A percentile compares a stretch with the other conserved stretches of the same genome.
Evolutionary conservation across 1,284 basidiomycete genomes (phyloP).

Genomic region (Tilletia caries): DNA sequence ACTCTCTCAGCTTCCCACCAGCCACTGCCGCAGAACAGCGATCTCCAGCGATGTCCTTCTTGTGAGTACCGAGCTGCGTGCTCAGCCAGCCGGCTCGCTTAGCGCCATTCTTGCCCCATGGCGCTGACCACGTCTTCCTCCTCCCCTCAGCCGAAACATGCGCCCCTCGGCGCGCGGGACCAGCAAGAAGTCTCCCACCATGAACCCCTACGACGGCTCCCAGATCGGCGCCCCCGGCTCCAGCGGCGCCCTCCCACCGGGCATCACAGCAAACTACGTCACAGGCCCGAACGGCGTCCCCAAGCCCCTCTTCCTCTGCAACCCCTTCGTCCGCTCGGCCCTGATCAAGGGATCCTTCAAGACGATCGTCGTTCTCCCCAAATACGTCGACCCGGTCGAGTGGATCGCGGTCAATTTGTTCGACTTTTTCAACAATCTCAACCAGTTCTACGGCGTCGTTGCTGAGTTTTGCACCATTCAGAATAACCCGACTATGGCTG

Average conservation of each 20-base stretch:
- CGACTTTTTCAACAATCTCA: slow-evolving; percentile 79
- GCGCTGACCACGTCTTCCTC: not conserved
- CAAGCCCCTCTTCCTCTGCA: slow-evolving; percentile 52
- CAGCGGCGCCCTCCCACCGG: not conserved
- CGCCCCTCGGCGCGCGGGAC: slow-evolving; percentile 12
- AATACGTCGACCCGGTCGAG: slow-evolving; percentile 65
- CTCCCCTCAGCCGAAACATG: not conserved
- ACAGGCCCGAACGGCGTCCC: not conserved
- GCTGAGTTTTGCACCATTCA: slow-evolving; percentile 89
- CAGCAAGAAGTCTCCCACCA: slow-evolving; percentile 12
- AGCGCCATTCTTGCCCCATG: no score
- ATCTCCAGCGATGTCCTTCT: slow-evolving; percentile 10
- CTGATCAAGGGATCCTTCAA: slow-evolving; percentile 98
- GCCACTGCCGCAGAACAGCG: no score
- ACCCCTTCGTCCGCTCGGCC: slow-evolving; percentile 82
- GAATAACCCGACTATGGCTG: slow-evolving; percentile 88
- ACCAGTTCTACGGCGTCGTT: slow-evolving; percentile 93
- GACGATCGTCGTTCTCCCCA: slow-evolving; percentile 94
- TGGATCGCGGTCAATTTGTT: slow-evolving; percentile 89
- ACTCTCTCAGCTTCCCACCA: no score
- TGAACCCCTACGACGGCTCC: not conserved
- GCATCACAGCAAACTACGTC: slow-evolving; percentile 3
- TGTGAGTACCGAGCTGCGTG: no score
- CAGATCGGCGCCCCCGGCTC: not conserved
- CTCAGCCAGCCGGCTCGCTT: no score